Base-by-base conservation (phyloP, 192 early-diverging fungal species). In the Entomortierella chlamydospora region DNA sequence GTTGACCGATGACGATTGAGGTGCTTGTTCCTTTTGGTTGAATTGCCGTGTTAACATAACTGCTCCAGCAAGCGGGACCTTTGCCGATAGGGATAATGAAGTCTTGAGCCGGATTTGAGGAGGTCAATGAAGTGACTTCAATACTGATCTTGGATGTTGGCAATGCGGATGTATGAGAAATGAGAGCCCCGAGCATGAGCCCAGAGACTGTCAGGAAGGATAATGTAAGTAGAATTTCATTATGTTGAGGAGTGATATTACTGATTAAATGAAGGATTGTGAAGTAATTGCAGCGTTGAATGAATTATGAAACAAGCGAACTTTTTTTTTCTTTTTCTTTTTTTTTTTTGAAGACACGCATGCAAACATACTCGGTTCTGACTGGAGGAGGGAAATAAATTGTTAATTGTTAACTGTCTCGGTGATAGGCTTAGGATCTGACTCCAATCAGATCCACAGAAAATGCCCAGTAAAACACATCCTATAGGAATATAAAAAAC, bases 61-160 rank as follows among this genome's bases (percentile, higher is more conserved):
- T 63, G 37, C 37, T 47, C 70, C 70, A 64, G 15, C 13, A 1
- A 5, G 50, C 20, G 13, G 70, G 61, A 13, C 61, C 61, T 0
- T n/a, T 28, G 15, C 39, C 43, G 20, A 64, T 49, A 3, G 70
- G 60, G 31, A 72, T 57, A 42, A 72, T 62, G 49, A 64, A 72
- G 39, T 64, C 29, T 52, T 17, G 55, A 37, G 66, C 43, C 18
- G 10, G 64, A 2, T 54, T 47, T 12, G 64, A 23, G 22, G 30
- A 25, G 20, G 42, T 23, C n/a, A 55, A 26, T n/a, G 45, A 1
- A 43, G 31, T 28, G 20, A 9, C 45, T 47, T 12, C 15, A 20
- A 17, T 17, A 20, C 15, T 4, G 2, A 3, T 12, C 4, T 47
- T 47, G 2, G 45, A 20, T 4, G 20, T 20, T 20, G 45, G 45